Evolutionary conservation across 1,284 basidiomycete species (phyloP).

Genomic region (Pulchroboletus neoregius): DNA sequence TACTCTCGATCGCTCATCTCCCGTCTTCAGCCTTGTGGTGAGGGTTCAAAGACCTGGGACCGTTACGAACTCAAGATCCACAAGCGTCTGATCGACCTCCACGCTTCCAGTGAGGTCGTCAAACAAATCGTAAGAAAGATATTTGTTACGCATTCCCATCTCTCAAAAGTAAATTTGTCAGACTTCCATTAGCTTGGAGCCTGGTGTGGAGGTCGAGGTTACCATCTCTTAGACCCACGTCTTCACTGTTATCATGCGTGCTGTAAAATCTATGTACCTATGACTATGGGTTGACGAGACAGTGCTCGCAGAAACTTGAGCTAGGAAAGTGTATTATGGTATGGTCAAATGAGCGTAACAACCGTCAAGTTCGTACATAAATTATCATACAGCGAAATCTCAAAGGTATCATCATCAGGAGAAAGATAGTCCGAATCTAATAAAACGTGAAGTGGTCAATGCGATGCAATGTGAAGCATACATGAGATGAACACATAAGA

Average conservation of each 20-base stretch:
- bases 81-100: constrained; percentile 99
- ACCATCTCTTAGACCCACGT: constrained; percentile 67
- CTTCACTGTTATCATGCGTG: neutral
- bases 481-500: constrained; percentile 1
- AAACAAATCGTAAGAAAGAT: constrained; percentile 89
- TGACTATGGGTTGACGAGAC: constrained; percentile 1
- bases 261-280: constrained; percentile 3
- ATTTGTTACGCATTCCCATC: neutral
- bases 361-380: constrained; percentile 11
- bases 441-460: constrained; percentile 8
- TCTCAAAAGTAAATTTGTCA: constrained; percentile 33
- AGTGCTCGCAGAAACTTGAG: neutral
- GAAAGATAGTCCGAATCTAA: constrained; percentile 4
- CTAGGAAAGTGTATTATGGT: constrained; percentile 1
- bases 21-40: constrained; percentile 86
- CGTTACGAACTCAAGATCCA: constrained; percentile 99
- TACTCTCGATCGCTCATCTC: constrained; percentile 4
- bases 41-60: constrained; percentile 99
- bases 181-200: constrained; percentile 98
- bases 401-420: constrained; percentile 17
- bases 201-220: constrained; percentile 99
- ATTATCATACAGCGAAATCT: constrained; percentile 17
- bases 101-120: constrained; percentile 98
- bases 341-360: constrained; percentile 12
- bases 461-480: constrained; percentile 11